Percentiles rank a stretch among this genome's conserved stretches.
phyloP scores from a whole-genome alignment of 129 eudicot species.

The Rutidosis leptorrhynchoides region DNA sequence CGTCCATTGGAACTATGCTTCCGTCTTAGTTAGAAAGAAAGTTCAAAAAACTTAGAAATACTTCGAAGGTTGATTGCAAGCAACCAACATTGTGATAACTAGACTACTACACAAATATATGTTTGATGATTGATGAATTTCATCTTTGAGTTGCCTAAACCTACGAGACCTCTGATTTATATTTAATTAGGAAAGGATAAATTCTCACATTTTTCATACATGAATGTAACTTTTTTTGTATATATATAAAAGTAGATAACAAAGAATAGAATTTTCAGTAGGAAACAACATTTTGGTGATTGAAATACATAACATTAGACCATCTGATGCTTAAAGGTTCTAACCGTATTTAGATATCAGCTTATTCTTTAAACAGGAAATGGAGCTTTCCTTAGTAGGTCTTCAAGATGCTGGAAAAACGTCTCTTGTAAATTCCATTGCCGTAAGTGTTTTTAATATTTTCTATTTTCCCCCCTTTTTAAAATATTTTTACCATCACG shows the following conservation, averaged over 20 bases:
- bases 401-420: slow-evolving; percentile 99
- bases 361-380: slow-evolving; percentile 87
- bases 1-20: background rate
- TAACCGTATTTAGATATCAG: slow-evolving; percentile 45
- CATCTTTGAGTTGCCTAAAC: background rate
- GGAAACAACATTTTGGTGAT: background rate
- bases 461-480: background rate
- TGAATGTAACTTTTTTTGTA: background rate
- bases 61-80: background rate
- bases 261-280: background rate
- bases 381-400: slow-evolving; percentile 94
- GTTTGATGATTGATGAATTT: too few relatives aligned
- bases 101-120: background rate
- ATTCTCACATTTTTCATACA: background rate
- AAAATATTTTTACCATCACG: background rate
- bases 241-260: background rate
- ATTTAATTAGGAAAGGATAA: background rate
- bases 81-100: background rate
- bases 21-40: background rate
- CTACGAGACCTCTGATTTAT: background rate
- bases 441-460: slow-evolving; percentile 44
- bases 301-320: background rate
- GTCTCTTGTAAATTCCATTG: slow-evolving; percentile 85
- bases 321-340: slow-evolving; percentile 11
- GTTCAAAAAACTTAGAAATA: background rate